Evolutionary conservation across 306 rosid species (phyloP), one percentile per base, ranked within the genome.

Genomic region (Lablab purpureus): DNA sequence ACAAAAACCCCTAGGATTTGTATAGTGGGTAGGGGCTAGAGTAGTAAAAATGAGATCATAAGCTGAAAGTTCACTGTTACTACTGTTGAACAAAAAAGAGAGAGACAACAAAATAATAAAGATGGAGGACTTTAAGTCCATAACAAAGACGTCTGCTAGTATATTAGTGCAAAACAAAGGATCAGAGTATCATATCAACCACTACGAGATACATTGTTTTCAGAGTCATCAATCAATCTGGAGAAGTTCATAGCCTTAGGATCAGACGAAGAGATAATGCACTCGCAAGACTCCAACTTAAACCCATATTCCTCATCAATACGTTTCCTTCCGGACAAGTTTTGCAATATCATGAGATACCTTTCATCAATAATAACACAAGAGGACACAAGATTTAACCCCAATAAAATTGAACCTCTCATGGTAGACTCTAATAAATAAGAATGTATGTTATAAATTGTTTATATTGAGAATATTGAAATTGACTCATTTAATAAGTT

Each of bases 391-490:
- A 14, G 13, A 60, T 22, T 43, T 46, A 25, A 22, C 67, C 68
- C 69, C 68, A 45, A 32, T 8, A 73, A 65, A 28, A 17, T 54
- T 52, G 23, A 56, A 75, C 1, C 25, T 65, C 9, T 27, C 15
- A 54, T 54, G 80, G 67, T 30, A 43, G 45, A 50, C 28, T 74
- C 75, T 32, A 43, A 67, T 56, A 28, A 43, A 67, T 56, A 28
- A 66, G 25, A 75, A 45, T 41, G 40, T 43, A 43, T 12, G 54
- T 10, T 74, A 43, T 32, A 21, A 19, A 30, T 56, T 23, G 52
- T 34, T 34, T 34, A 34, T 34, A 34, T 0, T 6, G 9, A 34
- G 40, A 34, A 34, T 34, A 34, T 34, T 34, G 9, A 6, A 6
- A 34, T 6, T 6, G 8, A 6, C 36, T 34, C 37, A 34, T 9